Base-by-base conservation (phyloP, 352 stramenopile genomes). In the Phytophthora pini region DNA sequence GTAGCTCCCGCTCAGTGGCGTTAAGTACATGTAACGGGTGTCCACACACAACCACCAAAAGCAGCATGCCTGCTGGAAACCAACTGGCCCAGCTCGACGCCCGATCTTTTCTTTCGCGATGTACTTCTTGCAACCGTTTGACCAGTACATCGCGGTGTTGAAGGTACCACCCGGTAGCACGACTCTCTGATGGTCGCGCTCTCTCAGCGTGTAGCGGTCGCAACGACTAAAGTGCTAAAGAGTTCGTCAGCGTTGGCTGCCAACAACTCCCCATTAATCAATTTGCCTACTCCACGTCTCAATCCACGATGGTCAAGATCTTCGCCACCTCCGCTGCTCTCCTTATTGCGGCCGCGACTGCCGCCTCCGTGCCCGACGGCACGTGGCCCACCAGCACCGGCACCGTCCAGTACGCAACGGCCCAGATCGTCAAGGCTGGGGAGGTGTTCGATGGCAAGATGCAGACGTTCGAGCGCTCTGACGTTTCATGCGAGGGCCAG, bases 401-500 rank as follows among this genome's bases (percentile, higher is more conserved):
- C 5, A 49, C 26, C 11, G 45, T 61, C 8, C 52, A 59, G 32
- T 70, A 56, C 60, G 24, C 40, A 6, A 65, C 61, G 34, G 56
- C 76, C 2, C 61, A 68, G 26, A 63, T 73, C 24, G 62, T 82
- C 32, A 63, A 74, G 20, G 68, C 74, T 12, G 76, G 71, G 6
- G 65, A 65, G 40, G 47, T 65, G 1, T 65, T 65, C 20, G 57
- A 65, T 40, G 57, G 57, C 17, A 59, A 65, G 34, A 82, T 80
- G 68, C 70, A 87, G 67, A 88, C 73, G 1, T 88, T 83, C 70
- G 72, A 88, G 12, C 77, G 70, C 9, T 79, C 70, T 15, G 61
- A 80, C 41, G 65, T 80, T 29, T 61, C 50, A 38, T 86, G 77
- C 48, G 47, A 73, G 5, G 74, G 65, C 1, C 65, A 79, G 20